Evolutionary conservation across 208 protist genomes (phyloP).

Genomic region (Leishmania lainsoni): DNA sequence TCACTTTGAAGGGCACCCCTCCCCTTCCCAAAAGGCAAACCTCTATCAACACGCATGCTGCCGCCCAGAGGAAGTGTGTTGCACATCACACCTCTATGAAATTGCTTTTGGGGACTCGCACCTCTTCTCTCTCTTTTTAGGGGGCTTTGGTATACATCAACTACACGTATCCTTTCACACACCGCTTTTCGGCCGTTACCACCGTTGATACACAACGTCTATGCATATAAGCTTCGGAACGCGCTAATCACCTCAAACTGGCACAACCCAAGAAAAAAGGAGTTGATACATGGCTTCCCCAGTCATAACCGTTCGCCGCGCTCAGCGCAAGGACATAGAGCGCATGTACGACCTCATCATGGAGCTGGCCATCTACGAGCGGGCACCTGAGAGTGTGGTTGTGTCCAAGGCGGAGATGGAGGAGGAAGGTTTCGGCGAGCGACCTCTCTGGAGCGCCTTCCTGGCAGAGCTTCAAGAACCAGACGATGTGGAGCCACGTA

Average conservation of each 20-base stretch:
- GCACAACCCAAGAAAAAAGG: neutral
- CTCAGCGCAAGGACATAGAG: conserved; percentile 30
- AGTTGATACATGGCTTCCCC: neutral
- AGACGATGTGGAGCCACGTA: conserved; percentile 6
- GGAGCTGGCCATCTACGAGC: conserved; percentile 53
- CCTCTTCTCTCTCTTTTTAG: neutral
- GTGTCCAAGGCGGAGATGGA: conserved; percentile 45
- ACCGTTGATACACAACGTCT: neutral
- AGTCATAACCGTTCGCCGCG: conserved; percentile 35
- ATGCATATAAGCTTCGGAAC: neutral
- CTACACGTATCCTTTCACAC: neutral
- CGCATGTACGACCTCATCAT: conserved; percentile 44
- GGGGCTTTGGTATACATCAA: neutral
- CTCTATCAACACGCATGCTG: neutral
- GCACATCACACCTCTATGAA: neutral
- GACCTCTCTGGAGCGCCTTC: conserved; percentile 43
- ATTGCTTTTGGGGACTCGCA: neutral
- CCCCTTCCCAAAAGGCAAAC: neutral
- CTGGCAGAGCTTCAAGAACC: conserved; percentile 41
- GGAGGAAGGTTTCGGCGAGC: conserved; percentile 37
- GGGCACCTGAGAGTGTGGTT: conserved; percentile 32
- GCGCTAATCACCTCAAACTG: neutral
- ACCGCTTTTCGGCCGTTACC: neutral
- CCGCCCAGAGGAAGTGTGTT: neutral
- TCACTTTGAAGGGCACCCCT: neutral